A percentile compares a stretch with the other conserved stretches of the same genome.
Evolutionary conservation across 108 stramenopile species (phyloP).

Genomic region (Nitzschia sp.): DNA sequence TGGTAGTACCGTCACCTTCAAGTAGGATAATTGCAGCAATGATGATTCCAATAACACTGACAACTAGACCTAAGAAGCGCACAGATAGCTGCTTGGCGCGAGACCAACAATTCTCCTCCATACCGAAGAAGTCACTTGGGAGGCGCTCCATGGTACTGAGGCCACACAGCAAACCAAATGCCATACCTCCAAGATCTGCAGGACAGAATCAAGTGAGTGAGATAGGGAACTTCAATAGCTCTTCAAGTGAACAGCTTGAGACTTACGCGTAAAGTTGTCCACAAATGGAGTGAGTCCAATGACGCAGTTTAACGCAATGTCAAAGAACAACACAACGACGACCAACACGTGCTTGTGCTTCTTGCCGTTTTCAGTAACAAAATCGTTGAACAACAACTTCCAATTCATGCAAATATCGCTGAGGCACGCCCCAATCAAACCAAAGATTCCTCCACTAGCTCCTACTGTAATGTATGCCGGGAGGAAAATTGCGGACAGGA

Average conservation of each 20-base stretch:
- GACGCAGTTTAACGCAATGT: slow-evolving; percentile 79
- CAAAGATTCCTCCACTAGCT: slow-evolving; percentile 91
- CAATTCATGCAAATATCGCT: slow-evolving; percentile 93
- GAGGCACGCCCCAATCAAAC: slow-evolving; percentile 88
- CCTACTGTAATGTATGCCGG: slow-evolving; percentile 91
- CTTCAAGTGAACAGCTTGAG: neutral
- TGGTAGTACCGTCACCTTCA: slow-evolving; percentile 67
- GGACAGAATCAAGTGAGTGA: slow-evolving; percentile 1
- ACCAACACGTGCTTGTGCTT: slow-evolving; percentile 70
- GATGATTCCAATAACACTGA: slow-evolving; percentile 58
- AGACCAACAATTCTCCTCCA: slow-evolving; percentile 52
- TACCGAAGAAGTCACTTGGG: slow-evolving; percentile 70
- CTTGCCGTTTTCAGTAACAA: slow-evolving; percentile 69
- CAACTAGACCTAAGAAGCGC: slow-evolving; percentile 69
- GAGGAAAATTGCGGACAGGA: slow-evolving; percentile 87
- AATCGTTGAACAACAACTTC: slow-evolving; percentile 77
- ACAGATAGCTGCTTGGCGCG: slow-evolving; percentile 53
- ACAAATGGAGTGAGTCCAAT: slow-evolving; percentile 86
- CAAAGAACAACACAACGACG: slow-evolving; percentile 64
- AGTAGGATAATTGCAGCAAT: slow-evolving; percentile 54
- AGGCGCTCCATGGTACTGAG: slow-evolving; percentile 76
- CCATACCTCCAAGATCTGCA: slow-evolving; percentile 67
- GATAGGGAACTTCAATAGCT: neutral
- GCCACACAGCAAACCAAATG: slow-evolving; percentile 76
- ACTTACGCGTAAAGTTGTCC: slow-evolving; percentile 87